phyloP scores from a whole-genome alignment of 108 stramenopile genomes.

The Nitzschia inconspicua region DNA sequence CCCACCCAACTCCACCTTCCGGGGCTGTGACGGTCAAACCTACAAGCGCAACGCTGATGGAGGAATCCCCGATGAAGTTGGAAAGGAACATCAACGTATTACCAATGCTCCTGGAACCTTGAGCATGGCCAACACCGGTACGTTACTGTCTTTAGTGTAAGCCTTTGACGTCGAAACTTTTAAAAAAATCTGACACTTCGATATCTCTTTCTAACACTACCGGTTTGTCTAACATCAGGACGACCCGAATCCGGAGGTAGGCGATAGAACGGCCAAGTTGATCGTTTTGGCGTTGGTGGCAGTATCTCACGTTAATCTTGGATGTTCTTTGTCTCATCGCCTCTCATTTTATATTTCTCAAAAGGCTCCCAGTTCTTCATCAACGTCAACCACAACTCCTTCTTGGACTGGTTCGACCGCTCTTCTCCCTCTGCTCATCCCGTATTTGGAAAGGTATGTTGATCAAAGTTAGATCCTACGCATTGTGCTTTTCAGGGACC shows the following conservation, averaged over 20 bases:
- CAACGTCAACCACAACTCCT: slow-evolving; percentile 65
- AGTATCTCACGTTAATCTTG: too few relatives aligned
- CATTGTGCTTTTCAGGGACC: too few relatives aligned
- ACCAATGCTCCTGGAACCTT: slow-evolving; percentile 49
- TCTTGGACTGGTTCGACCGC: slow-evolving; percentile 71
- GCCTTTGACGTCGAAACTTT: neutral
- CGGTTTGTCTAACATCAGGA: neutral
- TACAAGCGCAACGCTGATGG: slow-evolving; percentile 42
- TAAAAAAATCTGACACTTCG: neutral
- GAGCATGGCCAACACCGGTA: slow-evolving; percentile 34
- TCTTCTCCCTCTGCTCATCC: slow-evolving; percentile 56
- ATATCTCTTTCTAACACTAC: neutral
- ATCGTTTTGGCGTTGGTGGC: too few relatives aligned
- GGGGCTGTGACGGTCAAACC: slow-evolving; percentile 30
- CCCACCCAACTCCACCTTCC: slow-evolving; percentile 26
- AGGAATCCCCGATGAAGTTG: slow-evolving; percentile 61
- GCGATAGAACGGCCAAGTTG: neutral
- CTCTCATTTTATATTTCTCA: too few relatives aligned
- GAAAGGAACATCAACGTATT: slow-evolving; percentile 35
- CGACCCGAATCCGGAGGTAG: slow-evolving; percentile 28
- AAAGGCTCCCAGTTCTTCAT: slow-evolving; percentile 79
- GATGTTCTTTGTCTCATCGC: too few relatives aligned
- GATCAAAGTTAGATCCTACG: neutral
- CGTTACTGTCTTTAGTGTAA: neutral
- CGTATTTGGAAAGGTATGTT: slow-evolving; percentile 64